A percentile compares a stretch with the other conserved stretches of the same genome.
phyloP scores from a whole-genome alignment of 805 yeast species.

The Kuraishia hungarica region DNA sequence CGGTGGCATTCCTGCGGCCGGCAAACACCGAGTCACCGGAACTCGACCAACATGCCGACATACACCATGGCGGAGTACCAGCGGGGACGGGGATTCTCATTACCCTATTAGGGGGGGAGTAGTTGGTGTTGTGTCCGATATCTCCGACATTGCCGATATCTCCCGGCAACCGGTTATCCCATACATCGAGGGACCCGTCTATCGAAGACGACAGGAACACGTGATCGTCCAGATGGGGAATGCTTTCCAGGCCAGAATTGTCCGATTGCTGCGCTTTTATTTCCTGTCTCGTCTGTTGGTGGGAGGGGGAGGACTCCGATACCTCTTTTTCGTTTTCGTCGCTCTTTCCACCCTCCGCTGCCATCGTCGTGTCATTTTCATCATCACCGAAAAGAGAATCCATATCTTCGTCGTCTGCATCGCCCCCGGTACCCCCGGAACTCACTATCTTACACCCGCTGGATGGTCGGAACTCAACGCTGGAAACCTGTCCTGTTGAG shows the following conservation, averaged over 20 bases:
- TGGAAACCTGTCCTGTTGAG: conserved; percentile 72
- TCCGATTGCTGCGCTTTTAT: background rate
- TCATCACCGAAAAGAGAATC: conserved; percentile 43
- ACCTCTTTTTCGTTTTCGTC: conserved; percentile 9
- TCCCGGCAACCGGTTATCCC: conserved; percentile 58
- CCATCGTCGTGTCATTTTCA: conserved; percentile 12
- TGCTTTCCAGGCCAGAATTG: background rate
- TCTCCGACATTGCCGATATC: background rate
- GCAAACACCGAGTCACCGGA: conserved; percentile 74
- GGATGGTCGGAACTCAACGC: conserved; percentile 60
- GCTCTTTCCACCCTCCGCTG: conserved; percentile 13
- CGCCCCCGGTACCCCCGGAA: conserved; percentile 16
- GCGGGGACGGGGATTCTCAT: conserved; percentile 35
- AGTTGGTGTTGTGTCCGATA: no score
- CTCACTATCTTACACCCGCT: conserved; percentile 31
- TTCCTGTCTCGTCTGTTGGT: conserved; percentile 1
- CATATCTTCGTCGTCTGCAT: conserved; percentile 24
- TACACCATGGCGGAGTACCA: conserved; percentile 90
- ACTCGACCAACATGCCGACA: conserved; percentile 79
- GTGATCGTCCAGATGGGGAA: conserved; percentile 18
- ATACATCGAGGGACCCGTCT: conserved; percentile 72
- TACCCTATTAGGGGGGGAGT: conserved; percentile 11
- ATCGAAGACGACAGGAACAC: conserved; percentile 73
- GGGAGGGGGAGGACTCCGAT: no score
- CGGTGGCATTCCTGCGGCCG: conserved; percentile 84